These are phyloP conservation scores for Dryas octopetala DNA, from an alignment of 306 rosid species.

Conservation along the genomic window DNA sequence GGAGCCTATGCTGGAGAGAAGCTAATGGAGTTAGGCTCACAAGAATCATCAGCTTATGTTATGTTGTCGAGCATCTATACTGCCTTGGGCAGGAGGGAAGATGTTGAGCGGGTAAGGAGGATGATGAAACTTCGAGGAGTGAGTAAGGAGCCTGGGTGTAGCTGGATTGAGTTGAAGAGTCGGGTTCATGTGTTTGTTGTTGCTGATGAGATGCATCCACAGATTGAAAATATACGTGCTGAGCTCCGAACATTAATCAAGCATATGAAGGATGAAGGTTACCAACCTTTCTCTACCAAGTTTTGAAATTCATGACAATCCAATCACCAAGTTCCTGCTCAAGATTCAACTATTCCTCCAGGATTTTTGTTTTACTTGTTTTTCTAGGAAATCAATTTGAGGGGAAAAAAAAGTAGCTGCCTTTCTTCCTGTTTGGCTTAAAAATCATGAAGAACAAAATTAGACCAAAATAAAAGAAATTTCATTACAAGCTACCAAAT, in stretches of 20 bases:
- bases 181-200: slow-evolving; percentile 85
- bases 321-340: not conserved
- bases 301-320: not conserved
- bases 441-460: not conserved
- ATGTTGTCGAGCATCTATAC: slow-evolving; percentile 69
- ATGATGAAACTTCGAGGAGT: slow-evolving; percentile 76
- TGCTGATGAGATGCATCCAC: slow-evolving; percentile 82
- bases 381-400: not conserved
- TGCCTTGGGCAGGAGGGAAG: slow-evolving; percentile 61
- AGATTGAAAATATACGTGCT: slow-evolving; percentile 45
- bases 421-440: not conserved
- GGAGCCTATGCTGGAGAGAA: slow-evolving; percentile 88
- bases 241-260: slow-evolving; percentile 49
- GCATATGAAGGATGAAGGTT: slow-evolving; percentile 72
- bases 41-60: slow-evolving; percentile 72
- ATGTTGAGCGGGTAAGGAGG: slow-evolving; percentile 73
- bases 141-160: slow-evolving; percentile 84
- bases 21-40: slow-evolving; percentile 72
- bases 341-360: not conserved
- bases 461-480: not conserved
- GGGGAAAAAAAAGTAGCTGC: not conserved
- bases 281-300: slow-evolving; percentile 32
- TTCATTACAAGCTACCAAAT: not conserved
- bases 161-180: slow-evolving; percentile 82
- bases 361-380: not conserved